A percentile compares a stretch with the other conserved stretches of the same genome.
Conservation (phyloP, 2,329 filamentous ascomycete genomes). For the Trichoderma simmonsii region DNA sequence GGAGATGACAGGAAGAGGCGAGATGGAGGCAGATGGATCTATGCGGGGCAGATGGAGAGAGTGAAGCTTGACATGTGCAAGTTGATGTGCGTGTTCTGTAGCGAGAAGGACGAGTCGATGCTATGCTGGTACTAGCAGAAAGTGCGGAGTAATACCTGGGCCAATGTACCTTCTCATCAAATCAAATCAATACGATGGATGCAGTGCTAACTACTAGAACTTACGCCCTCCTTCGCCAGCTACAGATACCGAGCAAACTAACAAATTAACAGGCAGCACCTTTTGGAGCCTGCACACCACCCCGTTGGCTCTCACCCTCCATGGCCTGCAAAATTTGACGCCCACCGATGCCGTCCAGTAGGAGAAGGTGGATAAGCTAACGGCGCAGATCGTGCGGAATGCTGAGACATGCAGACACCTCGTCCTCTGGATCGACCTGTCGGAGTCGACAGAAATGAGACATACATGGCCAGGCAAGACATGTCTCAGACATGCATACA, state of each 20-base stretch:
- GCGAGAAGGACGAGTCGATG: background rate
- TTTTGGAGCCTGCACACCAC: background rate
- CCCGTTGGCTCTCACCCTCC: background rate
- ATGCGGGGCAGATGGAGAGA: slow-evolving; percentile 10
- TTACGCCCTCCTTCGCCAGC: background rate
- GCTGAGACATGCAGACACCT: slow-evolving; percentile 29
- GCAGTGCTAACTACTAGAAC: background rate
- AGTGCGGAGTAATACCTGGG: slow-evolving; percentile 10
- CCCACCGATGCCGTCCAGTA: slow-evolving; percentile 8
- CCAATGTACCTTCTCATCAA: background rate
- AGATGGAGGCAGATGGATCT: slow-evolving; percentile 11
- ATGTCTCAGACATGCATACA: slow-evolving; percentile 35
- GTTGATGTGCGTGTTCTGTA: background rate
- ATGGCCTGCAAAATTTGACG: slow-evolving; percentile 6
- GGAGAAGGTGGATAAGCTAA: slow-evolving; percentile 10
- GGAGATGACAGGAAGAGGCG: background rate
- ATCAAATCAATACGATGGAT: background rate
- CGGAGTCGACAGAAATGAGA: slow-evolving; percentile 35
- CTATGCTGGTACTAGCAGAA: background rate
- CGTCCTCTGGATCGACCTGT: slow-evolving; percentile 33
- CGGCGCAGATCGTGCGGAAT: slow-evolving; percentile 16
- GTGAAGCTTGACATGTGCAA: background rate
- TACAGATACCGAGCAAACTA: background rate
- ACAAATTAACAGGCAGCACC: background rate
- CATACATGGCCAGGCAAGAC: slow-evolving; percentile 31